Base-by-base conservation (phyloP, 1,284 basidiomycete species). In the Marasmius fiardii region DNA sequence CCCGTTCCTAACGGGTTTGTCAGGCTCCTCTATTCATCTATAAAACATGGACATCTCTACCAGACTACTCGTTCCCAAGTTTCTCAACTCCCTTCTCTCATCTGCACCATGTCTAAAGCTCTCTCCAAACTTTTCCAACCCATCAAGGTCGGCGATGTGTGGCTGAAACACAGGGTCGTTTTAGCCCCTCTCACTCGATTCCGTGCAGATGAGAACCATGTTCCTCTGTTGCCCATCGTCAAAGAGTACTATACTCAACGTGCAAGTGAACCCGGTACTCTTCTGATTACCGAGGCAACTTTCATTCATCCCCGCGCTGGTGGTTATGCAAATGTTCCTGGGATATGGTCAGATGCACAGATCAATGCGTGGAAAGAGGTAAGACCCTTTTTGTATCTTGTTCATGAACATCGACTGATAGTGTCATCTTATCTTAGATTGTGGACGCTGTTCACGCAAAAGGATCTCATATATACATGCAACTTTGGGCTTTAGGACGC, bases 401-500 rank as follows among this genome's bases (percentile, higher is more conserved):
- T 12, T n/a, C n/a, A 37, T n/a, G n/a, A 12, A n/a, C 35, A 37
- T n/a, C 35, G n/a, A 37, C 35, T 2, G 35, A 37, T 11, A n/a
- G 2, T 12, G 12, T 37, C n/a, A n/a, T 12, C 35, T 11, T 12
- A 37, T 37, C 52, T n/a, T 43, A 72, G 68, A 63, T 77, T 37
- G 62, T 62, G 0, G 54, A 65, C 23, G 58, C 65, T 0, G 67
- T 70, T 0, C 80, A 81, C 61, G 67, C 68, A 7, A 73, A 76
- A 57, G 74, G 71, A 1, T 72, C 69, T 0, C 66, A 65, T 62
- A 74, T 81, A 58, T 77, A 70, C 64, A 16, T 70, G 3, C 80
- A 82, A 61, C 66, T 80, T 1, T 77, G 76, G 75, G 75, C 77
- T 0, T 60, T 77, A 45, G 79, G 77, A 1, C 71, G 78, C 4